Evolutionary conservation across 768 basidiomycete species (phyloP).

Genomic region (Suillus paluster): DNA sequence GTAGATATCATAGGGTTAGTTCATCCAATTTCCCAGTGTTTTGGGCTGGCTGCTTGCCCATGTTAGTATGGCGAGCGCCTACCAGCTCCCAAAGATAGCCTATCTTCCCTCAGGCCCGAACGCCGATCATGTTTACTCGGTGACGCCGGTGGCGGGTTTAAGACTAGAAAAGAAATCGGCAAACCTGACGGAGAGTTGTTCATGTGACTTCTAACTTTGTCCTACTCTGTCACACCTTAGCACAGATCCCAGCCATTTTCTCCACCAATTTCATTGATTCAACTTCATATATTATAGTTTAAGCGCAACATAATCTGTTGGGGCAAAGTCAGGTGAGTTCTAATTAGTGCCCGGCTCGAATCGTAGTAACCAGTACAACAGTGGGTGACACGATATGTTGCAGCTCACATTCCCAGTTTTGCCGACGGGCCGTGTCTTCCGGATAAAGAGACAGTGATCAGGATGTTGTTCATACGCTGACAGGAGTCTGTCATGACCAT

Average conservation of each 20-base stretch:
- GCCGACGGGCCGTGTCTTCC: constrained; percentile 5
- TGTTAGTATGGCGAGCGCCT: not conserved
- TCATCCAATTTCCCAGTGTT: not conserved
- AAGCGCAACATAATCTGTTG: constrained; percentile 2
- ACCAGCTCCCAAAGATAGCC: not conserved
- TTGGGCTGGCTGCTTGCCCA: not conserved
- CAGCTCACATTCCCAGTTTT: not conserved
- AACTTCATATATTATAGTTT: not conserved
- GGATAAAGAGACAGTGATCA: not conserved
- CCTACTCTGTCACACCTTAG: not conserved
- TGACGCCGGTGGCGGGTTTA: not conserved
- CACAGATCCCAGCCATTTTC: not conserved
- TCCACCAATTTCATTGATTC: not conserved
- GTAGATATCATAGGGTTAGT: not conserved
- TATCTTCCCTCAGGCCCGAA: constrained; percentile 7
- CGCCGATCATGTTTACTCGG: constrained; percentile 1
- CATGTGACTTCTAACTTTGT: too few species aligned
- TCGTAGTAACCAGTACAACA: not conserved
- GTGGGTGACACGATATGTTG: not conserved
- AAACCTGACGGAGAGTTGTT: not conserved
- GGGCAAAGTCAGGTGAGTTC: not conserved
- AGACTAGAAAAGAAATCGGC: not conserved
- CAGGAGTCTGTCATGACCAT: not conserved
- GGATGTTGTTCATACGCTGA: not conserved
- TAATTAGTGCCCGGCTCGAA: not conserved